Base-by-base conservation (phyloP, 352 stramenopile genomes). In the Globisporangium middletonii region DNA sequence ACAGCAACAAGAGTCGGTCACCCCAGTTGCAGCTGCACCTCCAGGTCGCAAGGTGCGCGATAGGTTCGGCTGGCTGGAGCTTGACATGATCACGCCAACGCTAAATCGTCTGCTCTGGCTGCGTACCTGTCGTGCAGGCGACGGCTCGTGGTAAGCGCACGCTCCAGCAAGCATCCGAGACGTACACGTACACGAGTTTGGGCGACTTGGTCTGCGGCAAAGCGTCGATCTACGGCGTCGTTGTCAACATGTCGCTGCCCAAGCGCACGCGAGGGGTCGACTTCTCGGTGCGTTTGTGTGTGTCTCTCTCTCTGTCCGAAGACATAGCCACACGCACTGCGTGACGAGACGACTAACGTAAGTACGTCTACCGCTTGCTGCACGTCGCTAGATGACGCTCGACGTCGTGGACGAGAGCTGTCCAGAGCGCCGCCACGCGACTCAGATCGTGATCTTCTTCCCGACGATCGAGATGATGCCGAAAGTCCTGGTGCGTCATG, bases 181-280 rank as follows among this genome's bases (percentile, higher is more conserved):
- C 53, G 16, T 92, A 92, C 49, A 69, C 64, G n/a, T 90, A 92
- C 57, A 80, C 76, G 0, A 54, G 63, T 2, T 50, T 92, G 27
- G 66, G 65, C 5, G 78, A 88, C 26, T 63, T 92, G 44, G 71
- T 84, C 11, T 67, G 71, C 4, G 83, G 83, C 6, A 67, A 77
- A 12, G 79, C 83, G 11, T 72, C 75, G 42, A 47, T 90, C 19
- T 92, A 89, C 53, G 83, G 83, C 6, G 76, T 90, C 4, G 69
- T 90, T 18, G 73, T 90, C 28, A 92, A 92, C 57, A 65, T 87
- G 59, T 83, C 72, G 30, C 66, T 92, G 19, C 83, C 80, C 4
- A 90, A 90, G 67, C 70, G 65, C 35, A 83, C 79, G 0, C 59
- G 69, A 5, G 80, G 80, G 7, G 58, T 59, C n/a, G 80, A 92